Conservation (phyloP, 345 rosid species). For the Lepidium didymum region DNA sequence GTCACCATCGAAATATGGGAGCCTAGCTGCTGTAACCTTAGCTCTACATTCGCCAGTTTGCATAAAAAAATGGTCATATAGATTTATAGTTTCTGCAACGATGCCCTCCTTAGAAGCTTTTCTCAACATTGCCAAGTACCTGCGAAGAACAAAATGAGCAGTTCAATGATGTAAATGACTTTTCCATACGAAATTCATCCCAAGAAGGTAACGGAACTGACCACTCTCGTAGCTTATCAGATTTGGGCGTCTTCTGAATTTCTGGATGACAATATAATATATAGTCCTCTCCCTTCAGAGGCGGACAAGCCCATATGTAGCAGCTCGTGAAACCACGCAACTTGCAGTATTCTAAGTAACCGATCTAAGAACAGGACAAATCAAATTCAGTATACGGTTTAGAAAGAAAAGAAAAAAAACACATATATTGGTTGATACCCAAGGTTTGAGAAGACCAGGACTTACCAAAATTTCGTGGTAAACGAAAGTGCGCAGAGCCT, state of each 20-base stretch:
- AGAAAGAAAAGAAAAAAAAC: not conserved
- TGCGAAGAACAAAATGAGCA: conserved; percentile 28
- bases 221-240: conserved; percentile 98
- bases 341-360: conserved; percentile 98
- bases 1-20: conserved; percentile 99
- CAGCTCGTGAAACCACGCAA: conserved; percentile 98
- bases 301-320: conserved; percentile 99
- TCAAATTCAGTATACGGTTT: not conserved
- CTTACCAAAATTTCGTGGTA: conserved; percentile 95
- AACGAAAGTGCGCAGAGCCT: conserved; percentile 95
- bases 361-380: conserved; percentile 53
- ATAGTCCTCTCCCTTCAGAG: conserved; percentile 97
- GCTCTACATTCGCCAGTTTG: conserved; percentile 82
- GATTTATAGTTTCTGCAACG: conserved; percentile 79
- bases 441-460: conserved; percentile 5
- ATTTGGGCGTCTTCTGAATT: conserved; percentile 99
- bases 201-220: conserved; percentile 33
- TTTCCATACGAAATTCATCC: not conserved
- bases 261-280: conserved; percentile 98
- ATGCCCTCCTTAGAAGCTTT: conserved; percentile 85
- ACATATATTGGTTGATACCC: not conserved
- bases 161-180: conserved; percentile 10
- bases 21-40: conserved; percentile 94
- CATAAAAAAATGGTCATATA: conserved; percentile 90
- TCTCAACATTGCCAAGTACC: conserved; percentile 88